phyloP scores from a whole-genome alignment of 2,329 filamentous ascomycete genomes.

The Aaosphaeria pasadenensis region DNA sequence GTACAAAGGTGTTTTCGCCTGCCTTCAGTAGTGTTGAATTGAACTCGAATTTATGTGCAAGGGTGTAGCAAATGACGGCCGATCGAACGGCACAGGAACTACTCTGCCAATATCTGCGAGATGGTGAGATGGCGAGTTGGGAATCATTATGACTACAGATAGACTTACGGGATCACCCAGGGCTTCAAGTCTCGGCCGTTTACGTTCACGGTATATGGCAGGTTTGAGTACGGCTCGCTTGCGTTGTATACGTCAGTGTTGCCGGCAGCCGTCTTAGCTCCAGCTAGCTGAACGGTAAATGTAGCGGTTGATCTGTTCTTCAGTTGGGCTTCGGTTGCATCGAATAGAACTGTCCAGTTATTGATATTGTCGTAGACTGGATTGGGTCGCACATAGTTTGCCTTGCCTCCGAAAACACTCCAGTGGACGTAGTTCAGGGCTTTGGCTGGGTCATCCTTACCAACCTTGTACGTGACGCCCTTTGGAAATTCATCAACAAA shows the following conservation, averaged over 20 bases:
- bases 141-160: background rate
- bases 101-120: slow-evolving; percentile 50
- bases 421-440: slow-evolving; percentile 66
- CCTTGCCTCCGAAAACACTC: slow-evolving; percentile 60
- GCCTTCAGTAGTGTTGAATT: slow-evolving; percentile 41
- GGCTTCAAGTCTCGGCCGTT: slow-evolving; percentile 47
- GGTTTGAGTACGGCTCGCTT: slow-evolving; percentile 51
- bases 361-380: slow-evolving; percentile 42
- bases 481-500: slow-evolving; percentile 58
- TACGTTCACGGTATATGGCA: slow-evolving; percentile 51
- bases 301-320: slow-evolving; percentile 46
- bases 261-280: slow-evolving; percentile 59
- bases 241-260: slow-evolving; percentile 60
- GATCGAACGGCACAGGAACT: slow-evolving; percentile 61
- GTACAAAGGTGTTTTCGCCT: slow-evolving; percentile 54
- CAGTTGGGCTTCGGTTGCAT: slow-evolving; percentile 44
- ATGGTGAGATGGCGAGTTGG: slow-evolving; percentile 1
- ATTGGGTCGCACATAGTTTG: slow-evolving; percentile 46
- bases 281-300: slow-evolving; percentile 62
- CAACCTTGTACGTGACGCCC: slow-evolving; percentile 58
- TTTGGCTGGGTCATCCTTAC: slow-evolving; percentile 46
- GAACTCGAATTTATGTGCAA: slow-evolving; percentile 61
- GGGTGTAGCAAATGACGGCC: slow-evolving; percentile 60
- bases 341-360: slow-evolving; percentile 59
- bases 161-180: slow-evolving; percentile 56